Percentiles rank a stretch among this genome's conserved stretches.
phyloP scores from a whole-genome alignment of 176 grass and related monocot species.

The Oryza nivara region DNA sequence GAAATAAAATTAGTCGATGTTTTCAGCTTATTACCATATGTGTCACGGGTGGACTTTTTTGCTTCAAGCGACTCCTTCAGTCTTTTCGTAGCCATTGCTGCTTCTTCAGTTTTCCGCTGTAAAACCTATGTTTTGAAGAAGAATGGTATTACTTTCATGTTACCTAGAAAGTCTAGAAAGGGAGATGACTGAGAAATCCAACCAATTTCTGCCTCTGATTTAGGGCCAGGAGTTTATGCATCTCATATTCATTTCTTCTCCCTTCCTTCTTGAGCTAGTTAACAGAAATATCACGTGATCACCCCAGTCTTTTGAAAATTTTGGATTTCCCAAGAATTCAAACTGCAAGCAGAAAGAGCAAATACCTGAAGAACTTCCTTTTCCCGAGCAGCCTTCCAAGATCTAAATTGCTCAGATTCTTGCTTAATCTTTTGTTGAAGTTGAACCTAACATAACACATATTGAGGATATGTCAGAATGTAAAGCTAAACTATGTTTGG shows the following conservation, averaged over 20 bases:
- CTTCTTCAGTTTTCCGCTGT: slow-evolving; percentile 96
- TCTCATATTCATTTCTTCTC: slow-evolving; percentile 91
- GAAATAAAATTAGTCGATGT: neutral
- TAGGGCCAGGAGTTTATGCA: slow-evolving; percentile 92
- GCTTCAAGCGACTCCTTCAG: slow-evolving; percentile 83
- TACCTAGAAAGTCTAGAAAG: neutral
- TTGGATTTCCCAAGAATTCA: slow-evolving; percentile 18
- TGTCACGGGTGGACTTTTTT: slow-evolving; percentile 83
- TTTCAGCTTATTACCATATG: slow-evolving; percentile 47
- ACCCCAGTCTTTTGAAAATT: neutral
- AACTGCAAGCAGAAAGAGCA: slow-evolving; percentile 16
- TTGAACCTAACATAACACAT: slow-evolving; percentile 64
- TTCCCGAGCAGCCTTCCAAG: slow-evolving; percentile 91
- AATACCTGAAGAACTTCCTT: slow-evolving; percentile 95
- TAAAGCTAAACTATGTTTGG: slow-evolving; percentile 1
- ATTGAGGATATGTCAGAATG: slow-evolving; percentile 6
- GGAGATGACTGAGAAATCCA: neutral
- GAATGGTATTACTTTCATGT: slow-evolving; percentile 11
- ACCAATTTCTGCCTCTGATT: slow-evolving; percentile 97
- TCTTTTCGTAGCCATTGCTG: slow-evolving; percentile 74
- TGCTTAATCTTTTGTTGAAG: slow-evolving; percentile 99
- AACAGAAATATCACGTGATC: slow-evolving; percentile 38
- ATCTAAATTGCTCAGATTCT: slow-evolving; percentile 94
- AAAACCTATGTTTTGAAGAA: slow-evolving; percentile 61
- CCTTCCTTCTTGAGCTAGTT: slow-evolving; percentile 95